phyloP scores from a whole-genome alignment of 495 filamentous ascomycete genomes.

The Jackrogersella minutella region DNA sequence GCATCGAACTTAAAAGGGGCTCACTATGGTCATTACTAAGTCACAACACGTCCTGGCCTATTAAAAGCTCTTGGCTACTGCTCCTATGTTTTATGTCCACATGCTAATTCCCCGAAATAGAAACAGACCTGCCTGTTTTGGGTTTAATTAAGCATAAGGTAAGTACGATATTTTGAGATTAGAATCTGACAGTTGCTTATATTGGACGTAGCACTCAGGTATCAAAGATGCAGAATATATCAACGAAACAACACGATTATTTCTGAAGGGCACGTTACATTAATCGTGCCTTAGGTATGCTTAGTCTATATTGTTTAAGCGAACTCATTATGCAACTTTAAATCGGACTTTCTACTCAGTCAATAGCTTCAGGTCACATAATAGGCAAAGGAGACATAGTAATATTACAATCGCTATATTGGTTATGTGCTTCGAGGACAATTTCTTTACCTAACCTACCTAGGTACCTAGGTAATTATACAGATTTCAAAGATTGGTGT shows the following conservation, averaged over 20 bases:
- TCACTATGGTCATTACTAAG: constrained; percentile 18
- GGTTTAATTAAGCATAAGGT: background rate
- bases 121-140: constrained; percentile 11
- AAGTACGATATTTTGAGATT: background rate
- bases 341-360: background rate
- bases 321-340: background rate
- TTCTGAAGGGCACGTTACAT: background rate
- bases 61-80: background rate
- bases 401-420: too few relatives aligned
- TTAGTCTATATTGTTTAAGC: background rate
- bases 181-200: constrained; percentile 8
- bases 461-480: too few relatives aligned
- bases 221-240: background rate
- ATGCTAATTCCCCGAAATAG: constrained; percentile 11
- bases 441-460: too few relatives aligned
- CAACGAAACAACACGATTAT: too few relatives aligned
- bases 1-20: background rate
- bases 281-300: background rate
- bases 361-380: too few relatives aligned
- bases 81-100: background rate
- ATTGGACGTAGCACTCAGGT: background rate
- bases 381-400: too few relatives aligned
- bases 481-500: too few relatives aligned
- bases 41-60: too few relatives aligned
- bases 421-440: too few relatives aligned